Evolutionary conservation across 371 early-diverging fungal species (phyloP), one percentile per base, ranked within the genome.

Genomic region (Zychaea mexicana): DNA sequence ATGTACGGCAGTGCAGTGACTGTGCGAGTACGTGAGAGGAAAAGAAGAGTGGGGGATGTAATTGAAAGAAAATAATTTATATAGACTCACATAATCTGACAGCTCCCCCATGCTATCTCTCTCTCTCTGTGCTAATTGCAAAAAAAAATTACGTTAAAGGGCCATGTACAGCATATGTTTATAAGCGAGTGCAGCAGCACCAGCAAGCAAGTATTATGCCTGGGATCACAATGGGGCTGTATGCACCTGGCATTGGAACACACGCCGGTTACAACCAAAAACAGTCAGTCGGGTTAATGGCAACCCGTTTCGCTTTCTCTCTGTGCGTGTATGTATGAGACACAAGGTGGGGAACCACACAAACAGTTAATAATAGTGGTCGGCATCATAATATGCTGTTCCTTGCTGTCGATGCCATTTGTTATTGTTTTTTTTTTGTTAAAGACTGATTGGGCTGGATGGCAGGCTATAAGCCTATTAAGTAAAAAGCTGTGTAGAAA

Each of bases 381-480:
- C 24, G 49, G n/a, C 49, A 49, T 49, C 49, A 49, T 17, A 49
- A 49, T 49, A n/a, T n/a, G n/a, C n/a, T n/a, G n/a, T n/a, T n/a
- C n/a, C n/a, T n/a, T n/a, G n/a, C n/a, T n/a, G n/a, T n/a, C n/a
- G n/a, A n/a, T n/a, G n/a, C n/a, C n/a, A n/a, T n/a, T n/a, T n/a
- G n/a, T n/a, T n/a, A n/a, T n/a, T n/a, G n/a, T n/a, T n/a, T n/a
- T n/a, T n/a, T n/a, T n/a, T n/a, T n/a, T n/a, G n/a, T n/a, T n/a
- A n/a, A n/a, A n/a, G n/a, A n/a, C n/a, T n/a, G n/a, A n/a, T n/a
- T n/a, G n/a, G n/a, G n/a, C n/a, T n/a, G n/a, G n/a, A n/a, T n/a
- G n/a, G n/a, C n/a, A n/a, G n/a, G n/a, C n/a, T n/a, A n/a, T n/a
- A n/a, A n/a, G n/a, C 42, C n/a, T 42, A 42, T 42, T 12, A 12